Evolutionary conservation across 345 rosid genomes (phyloP).

Genomic region (Eucalyptus leucophloia): DNA sequence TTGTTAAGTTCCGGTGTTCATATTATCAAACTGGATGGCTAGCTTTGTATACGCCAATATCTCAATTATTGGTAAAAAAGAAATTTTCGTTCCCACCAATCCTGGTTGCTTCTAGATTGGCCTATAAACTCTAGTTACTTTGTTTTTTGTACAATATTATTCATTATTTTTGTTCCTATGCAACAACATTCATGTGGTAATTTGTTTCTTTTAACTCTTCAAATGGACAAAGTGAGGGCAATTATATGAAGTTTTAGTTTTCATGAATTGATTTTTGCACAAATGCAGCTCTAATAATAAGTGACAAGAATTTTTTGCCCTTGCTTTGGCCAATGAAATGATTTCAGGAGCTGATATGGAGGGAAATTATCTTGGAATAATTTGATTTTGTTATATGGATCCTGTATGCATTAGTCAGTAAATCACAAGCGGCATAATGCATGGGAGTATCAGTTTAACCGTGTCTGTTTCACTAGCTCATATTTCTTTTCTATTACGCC

Average conservation of each 20-base stretch:
- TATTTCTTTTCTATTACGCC: not conserved
- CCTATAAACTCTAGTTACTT: not conserved
- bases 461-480: not conserved
- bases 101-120: not conserved
- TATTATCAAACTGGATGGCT: not conserved
- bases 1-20: not conserved
- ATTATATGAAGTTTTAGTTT: not conserved
- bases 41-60: not conserved
- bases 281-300: not conserved
- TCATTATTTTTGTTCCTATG: not conserved
- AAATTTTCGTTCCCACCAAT: not conserved
- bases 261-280: not conserved
- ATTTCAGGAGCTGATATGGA: not conserved
- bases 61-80: conserved; percentile 23
- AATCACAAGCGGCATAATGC: not conserved
- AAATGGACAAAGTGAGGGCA: not conserved
- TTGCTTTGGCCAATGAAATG: not conserved
- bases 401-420: not conserved
- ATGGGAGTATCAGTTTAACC: not conserved
- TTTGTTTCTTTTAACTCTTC: not conserved
- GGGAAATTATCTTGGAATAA: not conserved
- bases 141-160: not conserved
- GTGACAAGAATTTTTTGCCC: not conserved
- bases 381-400: not conserved
- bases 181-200: not conserved